phyloP scores from a whole-genome alignment of 768 basidiomycete genomes.

The Cytidiella melzeri region DNA sequence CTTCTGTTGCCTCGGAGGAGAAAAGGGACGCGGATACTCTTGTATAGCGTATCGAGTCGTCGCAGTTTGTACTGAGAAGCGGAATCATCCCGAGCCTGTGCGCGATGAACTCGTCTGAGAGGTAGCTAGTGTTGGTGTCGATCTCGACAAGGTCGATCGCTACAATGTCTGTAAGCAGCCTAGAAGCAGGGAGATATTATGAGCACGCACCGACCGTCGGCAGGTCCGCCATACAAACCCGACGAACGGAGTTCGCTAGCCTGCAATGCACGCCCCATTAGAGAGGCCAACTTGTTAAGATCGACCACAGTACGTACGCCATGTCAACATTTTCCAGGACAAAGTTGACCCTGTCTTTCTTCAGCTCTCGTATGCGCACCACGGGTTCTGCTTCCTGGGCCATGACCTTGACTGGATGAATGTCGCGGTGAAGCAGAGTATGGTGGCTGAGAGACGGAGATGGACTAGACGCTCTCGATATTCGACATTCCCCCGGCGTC shows the following conservation, averaged over 20 bases:
- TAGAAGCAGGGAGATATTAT: background rate
- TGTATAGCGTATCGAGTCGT: conserved; percentile 79
- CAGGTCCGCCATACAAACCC: conserved; percentile 95
- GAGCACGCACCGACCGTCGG: conserved; percentile 80
- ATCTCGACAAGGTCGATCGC: conserved; percentile 98
- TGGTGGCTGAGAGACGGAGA: too few species aligned
- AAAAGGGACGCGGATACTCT: conserved; percentile 34
- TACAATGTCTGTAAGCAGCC: conserved; percentile 24
- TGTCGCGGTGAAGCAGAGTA: too few species aligned
- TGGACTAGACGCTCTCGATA: too few species aligned
- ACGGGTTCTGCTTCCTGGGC: conserved; percentile 43
- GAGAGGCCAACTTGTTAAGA: background rate
- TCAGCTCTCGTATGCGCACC: conserved; percentile 79
- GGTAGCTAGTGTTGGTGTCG: conserved; percentile 81
- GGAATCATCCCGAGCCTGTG: conserved; percentile 96
- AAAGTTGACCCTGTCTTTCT: conserved; percentile 84
- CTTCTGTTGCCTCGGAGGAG: background rate
- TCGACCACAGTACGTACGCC: conserved; percentile 50
- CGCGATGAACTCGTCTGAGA: conserved; percentile 96
- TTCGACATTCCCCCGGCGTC: too few species aligned
- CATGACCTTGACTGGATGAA: too few species aligned
- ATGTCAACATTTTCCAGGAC: conserved; percentile 94
- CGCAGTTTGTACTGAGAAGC: conserved; percentile 79
- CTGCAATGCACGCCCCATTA: conserved; percentile 31
- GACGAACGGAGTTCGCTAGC: conserved; percentile 89